Percentiles rank a stretch among this genome's conserved stretches.
phyloP scores from a whole-genome alignment of 129 eudicot genomes.

The Tanacetum coccineum region DNA sequence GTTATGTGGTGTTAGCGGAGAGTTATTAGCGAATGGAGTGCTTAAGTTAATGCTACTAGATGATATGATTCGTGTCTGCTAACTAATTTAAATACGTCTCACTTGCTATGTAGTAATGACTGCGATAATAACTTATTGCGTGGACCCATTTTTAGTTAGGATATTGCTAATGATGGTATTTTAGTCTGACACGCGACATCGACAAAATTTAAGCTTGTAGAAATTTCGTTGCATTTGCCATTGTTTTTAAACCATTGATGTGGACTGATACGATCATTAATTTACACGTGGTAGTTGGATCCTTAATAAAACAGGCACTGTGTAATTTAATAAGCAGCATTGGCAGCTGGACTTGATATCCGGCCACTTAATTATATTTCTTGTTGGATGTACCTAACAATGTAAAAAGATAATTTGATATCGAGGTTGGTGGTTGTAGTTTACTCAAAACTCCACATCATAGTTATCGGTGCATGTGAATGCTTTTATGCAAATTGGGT shows the following conservation, averaged over 20 bases:
- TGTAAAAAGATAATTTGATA: neutral
- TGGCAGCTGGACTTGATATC: constrained; percentile 6
- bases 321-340: neutral
- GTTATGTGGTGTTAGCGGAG: too few relatives aligned
- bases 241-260: neutral
- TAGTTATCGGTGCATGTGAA: too few relatives aligned
- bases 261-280: neutral
- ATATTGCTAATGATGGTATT: neutral
- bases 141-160: neutral
- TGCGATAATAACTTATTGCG: neutral
- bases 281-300: constrained; percentile 20
- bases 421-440: too few relatives aligned
- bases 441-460: too few relatives aligned
- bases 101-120: neutral
- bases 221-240: too few relatives aligned
- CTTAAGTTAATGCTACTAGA: neutral
- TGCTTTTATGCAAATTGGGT: constrained; percentile 6
- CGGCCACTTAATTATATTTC: constrained; percentile 12
- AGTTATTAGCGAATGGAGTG: too few relatives aligned
- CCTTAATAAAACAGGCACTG: neutral
- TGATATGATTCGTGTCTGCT: neutral
- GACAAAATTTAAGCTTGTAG: neutral
- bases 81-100: neutral
- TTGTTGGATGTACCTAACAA: constrained; percentile 15
- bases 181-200: neutral